phyloP scores from a whole-genome alignment of 805 yeast genomes.

The Clavispora vitiphila region DNA sequence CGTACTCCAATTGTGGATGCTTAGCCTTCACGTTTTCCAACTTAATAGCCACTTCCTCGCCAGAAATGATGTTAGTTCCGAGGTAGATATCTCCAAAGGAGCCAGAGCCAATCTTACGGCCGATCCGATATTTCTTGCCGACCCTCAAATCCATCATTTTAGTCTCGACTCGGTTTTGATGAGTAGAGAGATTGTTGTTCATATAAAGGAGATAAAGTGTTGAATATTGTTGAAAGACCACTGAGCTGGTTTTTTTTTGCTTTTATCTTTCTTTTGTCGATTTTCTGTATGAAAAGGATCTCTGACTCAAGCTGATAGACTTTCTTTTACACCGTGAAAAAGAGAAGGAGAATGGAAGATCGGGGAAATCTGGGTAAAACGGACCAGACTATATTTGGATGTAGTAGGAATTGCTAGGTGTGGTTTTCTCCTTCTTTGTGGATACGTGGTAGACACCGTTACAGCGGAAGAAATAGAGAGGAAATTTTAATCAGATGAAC shows the following conservation, averaged over 20 bases:
- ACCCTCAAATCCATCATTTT: conserved; percentile 63
- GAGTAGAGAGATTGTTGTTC: conserved; percentile 13
- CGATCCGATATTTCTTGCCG: conserved; percentile 90
- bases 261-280: neutral
- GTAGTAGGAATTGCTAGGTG: neutral
- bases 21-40: conserved; percentile 84
- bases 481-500: neutral
- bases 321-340: neutral
- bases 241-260: neutral
- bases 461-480: conserved; percentile 1
- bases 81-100: conserved; percentile 96
- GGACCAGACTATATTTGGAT: neutral
- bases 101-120: conserved; percentile 94
- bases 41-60: conserved; percentile 97
- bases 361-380: neutral
- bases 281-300: neutral
- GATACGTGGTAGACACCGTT: neutral
- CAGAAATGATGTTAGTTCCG: conserved; percentile 88
- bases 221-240: neutral
- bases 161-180: conserved; percentile 12
- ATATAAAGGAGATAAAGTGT: conserved; percentile 4
- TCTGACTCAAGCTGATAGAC: neutral
- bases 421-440: neutral
- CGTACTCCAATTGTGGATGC: conserved; percentile 96
- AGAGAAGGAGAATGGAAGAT: neutral